phyloP scores from a whole-genome alignment of 257 asterid species.

The Nemophila menziesii region DNA sequence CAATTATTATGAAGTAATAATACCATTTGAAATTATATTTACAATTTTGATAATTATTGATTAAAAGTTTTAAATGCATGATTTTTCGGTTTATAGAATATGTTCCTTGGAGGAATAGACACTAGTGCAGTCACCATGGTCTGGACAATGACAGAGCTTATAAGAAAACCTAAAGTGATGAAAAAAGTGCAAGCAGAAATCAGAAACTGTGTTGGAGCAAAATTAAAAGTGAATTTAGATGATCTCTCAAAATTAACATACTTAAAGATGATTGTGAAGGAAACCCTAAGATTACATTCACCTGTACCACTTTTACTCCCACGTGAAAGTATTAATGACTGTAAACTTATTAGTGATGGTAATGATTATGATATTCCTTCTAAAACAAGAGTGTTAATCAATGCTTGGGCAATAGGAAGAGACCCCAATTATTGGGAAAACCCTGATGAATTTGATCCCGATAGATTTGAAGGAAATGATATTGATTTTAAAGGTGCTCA shows the following conservation, averaged over 20 bases:
- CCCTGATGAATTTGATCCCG: not conserved
- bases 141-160: constrained; percentile 22
- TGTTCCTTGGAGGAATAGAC: constrained; percentile 17
- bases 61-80: too few species aligned
- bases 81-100: too few species aligned
- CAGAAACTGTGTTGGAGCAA: too few species aligned
- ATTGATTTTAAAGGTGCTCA: not conserved
- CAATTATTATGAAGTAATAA: too few species aligned
- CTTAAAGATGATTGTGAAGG: constrained; percentile 20
- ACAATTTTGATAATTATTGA: too few species aligned
- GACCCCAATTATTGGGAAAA: not conserved
- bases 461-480: not conserved
- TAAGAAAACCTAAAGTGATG: constrained; percentile 8
- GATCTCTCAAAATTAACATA: constrained; percentile 1
- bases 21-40: too few species aligned
- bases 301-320: too few species aligned
- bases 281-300: constrained; percentile 29
- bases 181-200: too few species aligned
- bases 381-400: not conserved
- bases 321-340: too few species aligned
- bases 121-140: constrained; percentile 14
- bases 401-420: constrained; percentile 1
- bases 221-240: too few species aligned
- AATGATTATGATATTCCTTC: not conserved
- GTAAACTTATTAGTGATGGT: too few species aligned